These are phyloP conservation scores for Lanmaoa rubissima DNA, from an alignment of 768 basidiomycete genomes.

Conservation along the genomic window DNA sequence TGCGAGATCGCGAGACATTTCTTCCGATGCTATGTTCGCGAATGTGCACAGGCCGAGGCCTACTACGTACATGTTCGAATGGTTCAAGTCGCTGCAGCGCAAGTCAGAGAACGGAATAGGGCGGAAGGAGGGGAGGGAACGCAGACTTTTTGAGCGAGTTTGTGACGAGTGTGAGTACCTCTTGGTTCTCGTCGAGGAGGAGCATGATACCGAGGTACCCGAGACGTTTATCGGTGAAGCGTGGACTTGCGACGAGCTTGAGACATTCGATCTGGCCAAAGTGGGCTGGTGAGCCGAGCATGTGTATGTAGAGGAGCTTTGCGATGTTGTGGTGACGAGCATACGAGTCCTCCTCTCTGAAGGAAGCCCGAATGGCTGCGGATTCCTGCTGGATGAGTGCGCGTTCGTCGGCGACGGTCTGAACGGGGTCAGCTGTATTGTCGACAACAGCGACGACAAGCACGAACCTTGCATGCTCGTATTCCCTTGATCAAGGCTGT, in stretches of 20 bases:
- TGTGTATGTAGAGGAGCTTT: slow-evolving; percentile 97
- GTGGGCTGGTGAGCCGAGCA: slow-evolving; percentile 98
- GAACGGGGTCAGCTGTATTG: slow-evolving; percentile 20
- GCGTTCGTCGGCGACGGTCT: slow-evolving; percentile 99
- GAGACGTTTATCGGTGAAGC: slow-evolving; percentile 93
- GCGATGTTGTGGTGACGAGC: slow-evolving; percentile 96
- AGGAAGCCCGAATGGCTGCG: slow-evolving; percentile 93
- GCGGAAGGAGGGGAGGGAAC: not conserved
- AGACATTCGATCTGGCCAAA: slow-evolving; percentile 99
- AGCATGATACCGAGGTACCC: slow-evolving; percentile 99
- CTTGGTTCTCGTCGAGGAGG: slow-evolving; percentile 94
- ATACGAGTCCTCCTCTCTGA: slow-evolving; percentile 95
- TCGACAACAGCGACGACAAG: slow-evolving; percentile 15
- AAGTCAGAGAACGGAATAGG: slow-evolving; percentile 8
- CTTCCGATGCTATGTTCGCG: slow-evolving; percentile 98
- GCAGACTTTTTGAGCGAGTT: slow-evolving; percentile 95
- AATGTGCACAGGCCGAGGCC: slow-evolving; percentile 97
- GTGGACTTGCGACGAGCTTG: slow-evolving; percentile 90
- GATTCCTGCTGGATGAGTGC: slow-evolving; percentile 96
- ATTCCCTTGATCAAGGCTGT: slow-evolving; percentile 97
- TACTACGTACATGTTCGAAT: slow-evolving; percentile 98
- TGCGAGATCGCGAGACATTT: slow-evolving; percentile 97
- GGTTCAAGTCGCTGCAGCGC: slow-evolving; percentile 88
- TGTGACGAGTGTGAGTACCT: slow-evolving; percentile 94
- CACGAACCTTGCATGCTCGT: slow-evolving; percentile 86